Percentiles rank a stretch among this genome's conserved stretches.
Conservation (phyloP, 2,329 filamentous ascomycete species). For the Chrysoporthe puriensis region DNA sequence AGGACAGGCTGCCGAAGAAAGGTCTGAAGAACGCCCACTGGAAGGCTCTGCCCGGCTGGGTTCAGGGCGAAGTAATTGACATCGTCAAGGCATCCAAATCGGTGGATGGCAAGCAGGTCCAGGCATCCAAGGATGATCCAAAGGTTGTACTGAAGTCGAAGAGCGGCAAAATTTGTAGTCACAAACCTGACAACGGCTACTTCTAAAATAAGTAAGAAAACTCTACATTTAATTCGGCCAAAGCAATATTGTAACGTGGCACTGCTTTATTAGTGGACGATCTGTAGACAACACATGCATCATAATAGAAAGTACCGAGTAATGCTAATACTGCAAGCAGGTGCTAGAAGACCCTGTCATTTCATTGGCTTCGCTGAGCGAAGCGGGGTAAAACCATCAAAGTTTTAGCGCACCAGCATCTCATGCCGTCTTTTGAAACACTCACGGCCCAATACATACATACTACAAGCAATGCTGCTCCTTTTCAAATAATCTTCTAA, state of each 20-base stretch:
- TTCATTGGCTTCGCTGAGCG: neutral
- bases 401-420: neutral
- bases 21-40: constrained; percentile 26
- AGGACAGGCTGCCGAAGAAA: constrained; percentile 23
- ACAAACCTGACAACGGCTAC: constrained; percentile 37
- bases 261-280: too few relatives aligned
- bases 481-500: neutral
- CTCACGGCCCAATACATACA: neutral
- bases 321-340: neutral
- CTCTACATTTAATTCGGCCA: too few relatives aligned
- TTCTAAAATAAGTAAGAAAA: constrained; percentile 1
- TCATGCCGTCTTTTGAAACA: neutral
- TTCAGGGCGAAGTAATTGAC: constrained; percentile 30
- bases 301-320: neutral
- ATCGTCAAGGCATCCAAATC: constrained; percentile 20
- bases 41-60: constrained; percentile 28
- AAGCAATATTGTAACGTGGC: too few relatives aligned
- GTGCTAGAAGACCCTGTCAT: neutral
- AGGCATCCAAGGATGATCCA: constrained; percentile 28
- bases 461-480: neutral
- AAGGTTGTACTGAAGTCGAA: constrained; percentile 25
- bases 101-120: constrained; percentile 27
- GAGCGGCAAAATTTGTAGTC: constrained; percentile 29
- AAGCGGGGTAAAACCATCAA: neutral
- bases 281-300: neutral